Evolutionary conservation across 345 rosid genomes (phyloP).

Genomic region (Triadica sebifera): DNA sequence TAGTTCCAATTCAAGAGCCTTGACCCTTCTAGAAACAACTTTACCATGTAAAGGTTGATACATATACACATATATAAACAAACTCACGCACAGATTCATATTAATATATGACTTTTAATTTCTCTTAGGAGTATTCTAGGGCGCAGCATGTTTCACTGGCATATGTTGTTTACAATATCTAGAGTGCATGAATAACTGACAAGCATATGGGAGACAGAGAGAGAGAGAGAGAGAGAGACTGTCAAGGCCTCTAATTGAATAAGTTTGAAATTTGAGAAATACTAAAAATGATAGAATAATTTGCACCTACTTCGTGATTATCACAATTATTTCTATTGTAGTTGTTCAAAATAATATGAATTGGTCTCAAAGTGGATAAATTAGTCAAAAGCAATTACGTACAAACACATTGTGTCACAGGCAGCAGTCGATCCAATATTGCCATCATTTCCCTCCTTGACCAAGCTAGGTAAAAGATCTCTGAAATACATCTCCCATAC

Average conservation of each 20-base stretch:
- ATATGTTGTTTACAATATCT: too few species aligned
- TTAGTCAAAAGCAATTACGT: conserved; percentile 42
- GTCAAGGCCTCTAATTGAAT: neutral
- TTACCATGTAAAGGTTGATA: neutral
- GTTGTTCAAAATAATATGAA: neutral
- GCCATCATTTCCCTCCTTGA: conserved; percentile 80
- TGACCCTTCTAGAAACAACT: too few species aligned
- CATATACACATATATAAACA: neutral
- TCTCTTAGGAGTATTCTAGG: neutral
- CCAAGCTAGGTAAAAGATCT: conserved; percentile 77
- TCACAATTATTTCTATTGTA: neutral
- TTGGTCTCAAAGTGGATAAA: neutral
- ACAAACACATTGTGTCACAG: conserved; percentile 84
- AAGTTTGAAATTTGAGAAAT: conserved; percentile 4
- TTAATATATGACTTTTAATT: neutral
- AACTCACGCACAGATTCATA: neutral
- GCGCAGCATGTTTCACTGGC: too few species aligned
- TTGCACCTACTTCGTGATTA: neutral
- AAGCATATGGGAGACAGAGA: too few species aligned
- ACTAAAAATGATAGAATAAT: neutral
- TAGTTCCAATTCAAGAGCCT: neutral
- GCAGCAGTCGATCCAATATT: conserved; percentile 92
- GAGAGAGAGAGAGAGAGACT: too few species aligned
- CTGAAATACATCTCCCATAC: conserved; percentile 86
- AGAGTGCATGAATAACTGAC: too few species aligned